Evolutionary conservation across 2,329 filamentous ascomycete species (phyloP).

Genomic region (Cladorrhinum sp.): DNA sequence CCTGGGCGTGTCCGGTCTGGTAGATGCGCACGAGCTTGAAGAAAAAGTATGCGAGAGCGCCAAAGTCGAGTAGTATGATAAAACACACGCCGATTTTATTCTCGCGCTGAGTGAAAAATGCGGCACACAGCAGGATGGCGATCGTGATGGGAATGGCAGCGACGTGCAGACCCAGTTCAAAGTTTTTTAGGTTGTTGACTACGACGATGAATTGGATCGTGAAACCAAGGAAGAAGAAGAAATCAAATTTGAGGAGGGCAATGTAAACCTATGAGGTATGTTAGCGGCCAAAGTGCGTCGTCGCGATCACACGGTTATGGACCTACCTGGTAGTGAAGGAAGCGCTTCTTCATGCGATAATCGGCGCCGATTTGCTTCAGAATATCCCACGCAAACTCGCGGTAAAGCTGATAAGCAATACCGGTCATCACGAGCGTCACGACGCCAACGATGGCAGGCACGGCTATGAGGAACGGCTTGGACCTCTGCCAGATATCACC

Average conservation of each 20-base stretch:
- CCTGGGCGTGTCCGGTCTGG: slow-evolving; percentile 52
- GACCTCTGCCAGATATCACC: slow-evolving; percentile 65
- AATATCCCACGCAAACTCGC: slow-evolving; percentile 98
- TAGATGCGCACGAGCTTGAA: slow-evolving; percentile 99
- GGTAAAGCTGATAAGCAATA: slow-evolving; percentile 91
- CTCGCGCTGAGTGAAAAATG: slow-evolving; percentile 80
- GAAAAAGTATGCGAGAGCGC: slow-evolving; percentile 88
- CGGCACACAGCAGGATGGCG: slow-evolving; percentile 78
- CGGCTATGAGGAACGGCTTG: slow-evolving; percentile 75
- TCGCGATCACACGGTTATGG: slow-evolving; percentile 20
- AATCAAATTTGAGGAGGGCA: slow-evolving; percentile 95
- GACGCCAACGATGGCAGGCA: slow-evolving; percentile 78
- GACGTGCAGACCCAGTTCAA: slow-evolving; percentile 83
- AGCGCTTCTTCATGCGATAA: slow-evolving; percentile 92
- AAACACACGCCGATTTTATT: slow-evolving; percentile 72
- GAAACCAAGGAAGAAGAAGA: slow-evolving; percentile 99
- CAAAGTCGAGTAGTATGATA: slow-evolving; percentile 83
- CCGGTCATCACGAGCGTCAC: slow-evolving; percentile 70
- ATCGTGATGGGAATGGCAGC: slow-evolving; percentile 91
- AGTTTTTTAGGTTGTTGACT: slow-evolving; percentile 64
- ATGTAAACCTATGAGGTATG: slow-evolving; percentile 77
- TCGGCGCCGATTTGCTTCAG: slow-evolving; percentile 99
- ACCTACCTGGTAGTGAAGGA: slow-evolving; percentile 88
- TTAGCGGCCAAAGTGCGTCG: background rate
- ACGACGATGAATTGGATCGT: slow-evolving; percentile 97